phyloP scores from a whole-genome alignment of 2,329 filamentous ascomycete genomes.

The Fusarium sp. region DNA sequence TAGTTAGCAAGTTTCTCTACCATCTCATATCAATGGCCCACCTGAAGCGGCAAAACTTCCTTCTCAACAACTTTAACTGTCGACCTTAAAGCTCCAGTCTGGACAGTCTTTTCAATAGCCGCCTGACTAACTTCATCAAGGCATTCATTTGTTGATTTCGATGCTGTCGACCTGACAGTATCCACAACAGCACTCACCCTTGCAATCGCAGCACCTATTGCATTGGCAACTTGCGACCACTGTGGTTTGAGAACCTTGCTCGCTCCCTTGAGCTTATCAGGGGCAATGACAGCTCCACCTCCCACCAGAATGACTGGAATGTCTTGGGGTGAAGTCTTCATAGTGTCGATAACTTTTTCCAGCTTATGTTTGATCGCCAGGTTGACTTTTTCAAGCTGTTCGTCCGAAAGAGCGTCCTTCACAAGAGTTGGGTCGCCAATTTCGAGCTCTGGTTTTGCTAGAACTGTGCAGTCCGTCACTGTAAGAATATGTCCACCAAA shows the following conservation, averaged over 20 bases:
- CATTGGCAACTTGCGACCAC: constrained; percentile 72
- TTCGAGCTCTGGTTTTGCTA: constrained; percentile 49
- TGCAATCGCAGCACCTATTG: constrained; percentile 73
- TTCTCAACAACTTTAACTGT: constrained; percentile 64
- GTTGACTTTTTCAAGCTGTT: constrained; percentile 55
- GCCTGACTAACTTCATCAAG: constrained; percentile 55
- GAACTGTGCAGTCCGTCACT: constrained; percentile 66
- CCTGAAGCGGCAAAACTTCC: constrained; percentile 66
- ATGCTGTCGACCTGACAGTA: constrained; percentile 62
- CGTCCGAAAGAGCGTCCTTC: constrained; percentile 47
- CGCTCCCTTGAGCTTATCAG: constrained; percentile 66
- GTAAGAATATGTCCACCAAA: constrained; percentile 70
- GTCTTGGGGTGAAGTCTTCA: constrained; percentile 72
- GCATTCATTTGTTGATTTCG: constrained; percentile 53
- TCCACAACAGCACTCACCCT: constrained; percentile 68
- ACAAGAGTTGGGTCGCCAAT: constrained; percentile 59
- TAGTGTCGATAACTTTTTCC: constrained; percentile 69
- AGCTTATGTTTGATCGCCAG: constrained; percentile 62
- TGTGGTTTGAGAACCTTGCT: constrained; percentile 67
- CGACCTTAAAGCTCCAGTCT: constrained; percentile 58
- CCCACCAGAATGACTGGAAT: constrained; percentile 72
- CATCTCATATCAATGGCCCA: constrained; percentile 35
- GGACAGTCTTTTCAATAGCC: constrained; percentile 59
- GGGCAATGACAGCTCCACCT: constrained; percentile 71
- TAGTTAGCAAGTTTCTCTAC: constrained; percentile 6